These are phyloP conservation scores for Tillandsia leiboldiana DNA, from an alignment of 176 grass and related monocot genomes.

Conservation along the genomic window DNA sequence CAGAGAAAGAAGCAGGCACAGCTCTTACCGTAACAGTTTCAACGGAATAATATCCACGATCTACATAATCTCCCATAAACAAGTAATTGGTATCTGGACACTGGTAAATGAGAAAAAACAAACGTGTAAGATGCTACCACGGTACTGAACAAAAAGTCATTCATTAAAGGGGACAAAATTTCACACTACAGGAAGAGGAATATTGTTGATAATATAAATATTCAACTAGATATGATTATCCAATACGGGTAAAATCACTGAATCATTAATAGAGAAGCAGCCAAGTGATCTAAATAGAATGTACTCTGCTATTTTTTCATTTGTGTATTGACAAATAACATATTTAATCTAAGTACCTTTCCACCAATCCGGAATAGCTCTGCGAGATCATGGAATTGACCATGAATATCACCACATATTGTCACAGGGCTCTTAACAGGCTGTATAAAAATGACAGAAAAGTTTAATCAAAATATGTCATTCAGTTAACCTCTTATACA, in stretches of 20 bases:
- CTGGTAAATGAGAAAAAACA: slow-evolving; percentile 30
- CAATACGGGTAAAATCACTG: too few species aligned
- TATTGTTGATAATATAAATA: background rate
- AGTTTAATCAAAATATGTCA: background rate
- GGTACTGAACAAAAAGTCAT: too few species aligned
- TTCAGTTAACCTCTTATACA: too few species aligned
- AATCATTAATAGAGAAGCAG: too few species aligned
- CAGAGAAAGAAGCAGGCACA: too few species aligned
- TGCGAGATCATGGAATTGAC: slow-evolving; percentile 70
- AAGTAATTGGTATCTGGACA: slow-evolving; percentile 72
- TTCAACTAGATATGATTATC: too few species aligned
- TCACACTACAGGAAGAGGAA: background rate
- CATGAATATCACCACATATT: slow-evolving; percentile 80
- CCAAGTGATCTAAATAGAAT: too few species aligned
- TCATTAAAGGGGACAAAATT: background rate
- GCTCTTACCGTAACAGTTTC: slow-evolving; percentile 54
- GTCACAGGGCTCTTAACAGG: slow-evolving; percentile 65
- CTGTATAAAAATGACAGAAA: slow-evolving; percentile 24
- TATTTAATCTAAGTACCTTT: slow-evolving; percentile 33
- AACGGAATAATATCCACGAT: slow-evolving; percentile 67
- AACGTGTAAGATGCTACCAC: background rate
- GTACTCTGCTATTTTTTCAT: too few species aligned
- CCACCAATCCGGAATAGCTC: slow-evolving; percentile 67
- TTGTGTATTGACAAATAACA: background rate
- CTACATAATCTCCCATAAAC: slow-evolving; percentile 81